Base-by-base conservation (phyloP, 164 flowering plant species). In the Magnolia sinica region DNA sequence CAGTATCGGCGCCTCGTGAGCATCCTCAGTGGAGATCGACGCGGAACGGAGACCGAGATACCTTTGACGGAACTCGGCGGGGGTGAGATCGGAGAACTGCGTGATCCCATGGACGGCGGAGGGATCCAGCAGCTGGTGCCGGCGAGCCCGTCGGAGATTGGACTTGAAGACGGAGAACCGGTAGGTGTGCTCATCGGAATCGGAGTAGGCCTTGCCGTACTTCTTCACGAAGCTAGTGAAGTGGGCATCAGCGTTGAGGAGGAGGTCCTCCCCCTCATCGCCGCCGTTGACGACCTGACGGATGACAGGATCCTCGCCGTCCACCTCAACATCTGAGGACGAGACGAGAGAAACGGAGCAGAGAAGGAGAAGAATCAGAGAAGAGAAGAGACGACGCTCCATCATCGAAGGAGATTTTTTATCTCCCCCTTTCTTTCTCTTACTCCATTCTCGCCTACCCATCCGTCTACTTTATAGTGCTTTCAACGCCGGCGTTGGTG, bases 21-120 rank as follows among this genome's bases (percentile, higher is more conserved):
- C 92, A 61, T 90, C 92, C 61, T 55, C 61, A 5, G 80, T 61
- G 0, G 96, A 91, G 18, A 90, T 83, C 11, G 81, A 73, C 8
- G 87, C 81, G 10, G 77, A 63, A 50, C 81, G 82, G 70, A 95
- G 79, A 1, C 99, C 99, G 11, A 92, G 85, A 73, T 75, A 82
- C 69, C 61, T 86, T 50, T 82, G 76, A 52, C 85, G 83, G 75
- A 95, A 95, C 87, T 95, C 99, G 23, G 63, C 66, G 14, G 97
- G 91, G 7, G 98, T 95, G 55, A 95, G 76, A 73, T 95, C 99
- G 74, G 97, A 90, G 85, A 93, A 95, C 87, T 90, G 86, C 9
- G 96, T 95, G 74, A 95, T 87, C 49, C 99, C 99, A 74, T 95
- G 99, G 4, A 75, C 87, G n/a, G 99, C 99, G 20, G 89, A 50